Evolutionary conservation across 2,329 filamentous ascomycete genomes (phyloP).

Genomic region (Beauveria caledonica): DNA sequence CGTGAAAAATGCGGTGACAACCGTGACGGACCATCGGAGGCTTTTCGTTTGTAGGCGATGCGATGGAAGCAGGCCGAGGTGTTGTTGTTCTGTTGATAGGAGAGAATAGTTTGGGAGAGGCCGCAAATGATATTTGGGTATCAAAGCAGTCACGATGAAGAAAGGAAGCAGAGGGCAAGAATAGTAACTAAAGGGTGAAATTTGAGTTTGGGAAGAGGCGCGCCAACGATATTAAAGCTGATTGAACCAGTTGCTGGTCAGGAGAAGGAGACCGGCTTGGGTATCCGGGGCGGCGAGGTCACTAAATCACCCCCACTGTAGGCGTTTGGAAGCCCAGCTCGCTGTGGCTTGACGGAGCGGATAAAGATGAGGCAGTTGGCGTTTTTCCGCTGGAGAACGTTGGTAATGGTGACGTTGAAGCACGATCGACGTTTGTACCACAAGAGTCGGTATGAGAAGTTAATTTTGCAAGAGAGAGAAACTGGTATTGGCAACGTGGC

Average conservation of each 20-base stretch:
- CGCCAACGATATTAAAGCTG: conserved; percentile 4
- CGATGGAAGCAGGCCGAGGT: neutral
- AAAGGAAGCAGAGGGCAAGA: neutral
- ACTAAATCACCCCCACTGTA: neutral
- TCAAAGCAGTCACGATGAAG: neutral
- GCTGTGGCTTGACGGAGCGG: neutral
- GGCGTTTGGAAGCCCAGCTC: neutral
- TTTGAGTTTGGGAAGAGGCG: conserved; percentile 3
- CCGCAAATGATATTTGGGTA: neutral
- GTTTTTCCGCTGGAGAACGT: neutral
- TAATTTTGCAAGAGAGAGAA: neutral
- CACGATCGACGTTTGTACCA: neutral
- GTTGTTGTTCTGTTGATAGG: neutral
- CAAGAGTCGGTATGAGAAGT: neutral
- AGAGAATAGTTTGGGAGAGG: neutral
- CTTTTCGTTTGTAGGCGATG: neutral
- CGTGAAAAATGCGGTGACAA: conserved; percentile 19
- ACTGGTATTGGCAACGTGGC: neutral
- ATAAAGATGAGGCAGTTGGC: neutral
- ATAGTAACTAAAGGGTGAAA: neutral
- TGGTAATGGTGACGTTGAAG: conserved; percentile 2
- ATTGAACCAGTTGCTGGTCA: neutral
- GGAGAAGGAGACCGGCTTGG: neutral
- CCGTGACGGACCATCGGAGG: conserved; percentile 27
- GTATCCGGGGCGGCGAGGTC: neutral